Evolutionary conservation across 306 rosid species (phyloP), one percentile per base, ranked within the genome.

Genomic region (Sechiopsis laciniata): DNA sequence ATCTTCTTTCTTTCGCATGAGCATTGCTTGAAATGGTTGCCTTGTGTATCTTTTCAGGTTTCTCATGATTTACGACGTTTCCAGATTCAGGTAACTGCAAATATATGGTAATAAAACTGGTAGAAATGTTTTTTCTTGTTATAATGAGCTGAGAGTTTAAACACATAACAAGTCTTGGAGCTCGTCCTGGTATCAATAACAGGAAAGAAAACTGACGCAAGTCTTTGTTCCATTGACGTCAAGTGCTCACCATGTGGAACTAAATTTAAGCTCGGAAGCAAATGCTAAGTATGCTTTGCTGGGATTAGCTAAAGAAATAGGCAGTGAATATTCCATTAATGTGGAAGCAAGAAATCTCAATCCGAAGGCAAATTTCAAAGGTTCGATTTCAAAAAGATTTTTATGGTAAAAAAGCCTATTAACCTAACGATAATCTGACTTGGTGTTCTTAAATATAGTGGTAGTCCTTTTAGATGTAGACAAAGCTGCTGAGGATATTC

Each of bases 251-350:
- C 98, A 93, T 82, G 80, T 86, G 83, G 97, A 93, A 80, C 82
- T 90, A 59, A 82, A 93, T 78, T 87, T 87, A 57, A 78, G 81
- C 32, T 52, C 78, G 74, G 97, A 93, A 77, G 78, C 83, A 64
- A 84, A 87, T 84, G 91, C 91, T 56, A 93, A 81, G 65, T 82
- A 83, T 82, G 98, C 97, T 76, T 66, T 90, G 42, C 82, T 93
- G 86, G 98, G 97, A 45, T 73, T 88, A 52, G 90, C 89, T 63
- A 88, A 76, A 77, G 91, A 93, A 87, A 88, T 93, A 62, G 87
- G 78, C 79, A 87, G 83, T 73, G 83, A 83, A 72, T 83, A 62
- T 84, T 87, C 82, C 14, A 58, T 85, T 75, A 71, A 83, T 65
- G 89, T 89, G 6, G 94, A 93, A 86, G 82, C 77, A 72, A 88